Percentiles rank a stretch among this genome's conserved stretches.
These are phyloP conservation scores for Albophoma yamanashiensis DNA, from an alignment of 2,329 filamentous ascomycete genomes.

Conservation along the genomic window DNA sequence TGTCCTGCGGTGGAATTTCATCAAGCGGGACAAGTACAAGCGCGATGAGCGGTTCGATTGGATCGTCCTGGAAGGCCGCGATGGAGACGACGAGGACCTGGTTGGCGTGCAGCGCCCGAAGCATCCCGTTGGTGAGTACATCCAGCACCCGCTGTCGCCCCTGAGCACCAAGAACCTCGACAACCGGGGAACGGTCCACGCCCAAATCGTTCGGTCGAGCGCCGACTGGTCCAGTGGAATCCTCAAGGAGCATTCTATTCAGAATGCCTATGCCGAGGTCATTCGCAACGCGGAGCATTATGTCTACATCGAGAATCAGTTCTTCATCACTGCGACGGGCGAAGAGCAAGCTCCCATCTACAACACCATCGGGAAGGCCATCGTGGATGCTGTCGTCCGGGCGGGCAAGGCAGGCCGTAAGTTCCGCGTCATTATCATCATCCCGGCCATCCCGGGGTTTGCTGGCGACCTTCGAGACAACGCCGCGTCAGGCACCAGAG, in stretches of 20 bases:
- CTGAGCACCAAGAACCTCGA: slow-evolving; percentile 54
- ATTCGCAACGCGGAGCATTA: slow-evolving; percentile 84
- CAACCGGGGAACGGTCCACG: slow-evolving; percentile 63
- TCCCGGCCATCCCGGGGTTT: slow-evolving; percentile 88
- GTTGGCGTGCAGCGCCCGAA: slow-evolving; percentile 81
- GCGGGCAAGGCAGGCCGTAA: slow-evolving; percentile 76
- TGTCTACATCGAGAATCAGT: slow-evolving; percentile 97
- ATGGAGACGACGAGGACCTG: slow-evolving; percentile 72
- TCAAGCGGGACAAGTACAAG: slow-evolving; percentile 98
- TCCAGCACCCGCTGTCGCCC: slow-evolving; percentile 66
- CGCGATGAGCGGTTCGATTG: slow-evolving; percentile 75
- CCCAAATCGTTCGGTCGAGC: slow-evolving; percentile 82
- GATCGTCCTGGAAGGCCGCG: slow-evolving; percentile 67
- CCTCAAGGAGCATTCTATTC: slow-evolving; percentile 71
- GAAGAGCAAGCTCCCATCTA: slow-evolving; percentile 77
- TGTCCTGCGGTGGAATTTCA: slow-evolving; percentile 88
- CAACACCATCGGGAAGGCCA: slow-evolving; percentile 79
- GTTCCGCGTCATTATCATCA: slow-evolving; percentile 82
- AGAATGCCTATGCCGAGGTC: slow-evolving; percentile 75
- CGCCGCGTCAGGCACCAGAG: slow-evolving; percentile 74
- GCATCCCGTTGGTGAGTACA: slow-evolving; percentile 80
- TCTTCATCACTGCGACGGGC: slow-evolving; percentile 92
- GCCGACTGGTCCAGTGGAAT: slow-evolving; percentile 93
- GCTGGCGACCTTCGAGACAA: slow-evolving; percentile 80
- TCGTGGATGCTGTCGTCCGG: slow-evolving; percentile 79